A percentile compares a stretch with the other conserved stretches of the same genome.
Conservation (phyloP, 208 protist species). For the Blechomonas ayalai region DNA sequence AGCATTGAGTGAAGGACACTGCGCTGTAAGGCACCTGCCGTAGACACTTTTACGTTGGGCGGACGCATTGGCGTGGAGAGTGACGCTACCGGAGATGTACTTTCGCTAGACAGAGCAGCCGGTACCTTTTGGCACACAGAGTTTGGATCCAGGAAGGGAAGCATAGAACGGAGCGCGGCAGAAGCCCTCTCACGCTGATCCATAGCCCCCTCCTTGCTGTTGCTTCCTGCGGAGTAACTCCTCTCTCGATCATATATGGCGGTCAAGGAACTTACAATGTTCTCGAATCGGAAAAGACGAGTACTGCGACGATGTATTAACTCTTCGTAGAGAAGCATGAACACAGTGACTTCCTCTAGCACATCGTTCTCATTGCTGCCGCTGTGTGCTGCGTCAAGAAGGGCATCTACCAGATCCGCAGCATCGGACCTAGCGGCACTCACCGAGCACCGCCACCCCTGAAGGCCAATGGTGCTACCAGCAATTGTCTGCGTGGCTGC, state of each 20-base stretch:
- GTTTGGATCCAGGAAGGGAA: too few species aligned
- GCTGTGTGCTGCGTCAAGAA: constrained; percentile 27
- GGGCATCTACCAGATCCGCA: constrained; percentile 32
- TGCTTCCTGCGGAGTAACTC: constrained; percentile 4
- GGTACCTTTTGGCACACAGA: too few species aligned
- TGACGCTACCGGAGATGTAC: neutral
- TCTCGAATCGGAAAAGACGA: constrained; percentile 35
- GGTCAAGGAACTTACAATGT: constrained; percentile 19
- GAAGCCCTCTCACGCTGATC: constrained; percentile 2
- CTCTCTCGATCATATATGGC: constrained; percentile 16
- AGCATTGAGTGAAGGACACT: constrained; percentile 27
- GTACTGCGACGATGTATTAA: constrained; percentile 18
- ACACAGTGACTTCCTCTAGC: constrained; percentile 34
- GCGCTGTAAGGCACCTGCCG: constrained; percentile 28
- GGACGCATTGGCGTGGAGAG: constrained; percentile 20
- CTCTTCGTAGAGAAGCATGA: constrained; percentile 59
- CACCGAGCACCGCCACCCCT: neutral
- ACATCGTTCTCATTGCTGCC: constrained; percentile 15
- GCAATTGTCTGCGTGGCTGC: neutral
- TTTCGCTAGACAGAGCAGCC: constrained; percentile 1
- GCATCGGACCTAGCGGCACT: constrained; percentile 9
- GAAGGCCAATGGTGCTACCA: neutral
- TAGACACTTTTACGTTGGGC: constrained; percentile 11
- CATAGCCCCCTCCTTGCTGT: neutral
- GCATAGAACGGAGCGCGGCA: constrained; percentile 7